phyloP scores from a whole-genome alignment of 352 stramenopile genomes.

The Aphanomyces euteiches region DNA sequence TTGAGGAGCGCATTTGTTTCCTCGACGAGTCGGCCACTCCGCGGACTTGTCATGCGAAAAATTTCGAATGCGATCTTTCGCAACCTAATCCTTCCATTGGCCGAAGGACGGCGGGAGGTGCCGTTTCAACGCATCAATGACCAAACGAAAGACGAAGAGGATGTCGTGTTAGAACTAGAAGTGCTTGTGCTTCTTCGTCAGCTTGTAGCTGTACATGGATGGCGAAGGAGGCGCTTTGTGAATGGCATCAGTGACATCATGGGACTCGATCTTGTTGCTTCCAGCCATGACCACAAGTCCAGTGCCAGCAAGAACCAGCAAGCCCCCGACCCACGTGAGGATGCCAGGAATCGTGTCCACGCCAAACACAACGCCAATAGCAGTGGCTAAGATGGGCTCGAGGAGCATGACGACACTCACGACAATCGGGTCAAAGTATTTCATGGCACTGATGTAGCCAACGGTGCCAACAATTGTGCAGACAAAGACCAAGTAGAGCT shows the following conservation, averaged over 20 bases:
- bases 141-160: no score
- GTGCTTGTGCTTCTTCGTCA: background rate
- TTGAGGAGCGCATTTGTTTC: constrained; percentile 77
- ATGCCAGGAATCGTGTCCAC: constrained; percentile 68
- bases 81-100: no score
- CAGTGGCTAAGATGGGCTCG: constrained; percentile 80
- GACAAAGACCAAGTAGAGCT: constrained; percentile 80
- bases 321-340: constrained; percentile 65
- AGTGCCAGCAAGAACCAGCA: constrained; percentile 76
- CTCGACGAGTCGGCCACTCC: constrained; percentile 25
- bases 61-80: no score
- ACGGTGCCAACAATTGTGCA: constrained; percentile 86
- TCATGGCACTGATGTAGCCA: constrained; percentile 89
- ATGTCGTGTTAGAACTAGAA: background rate
- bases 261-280: constrained; percentile 69
- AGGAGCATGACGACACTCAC: constrained; percentile 83
- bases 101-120: no score
- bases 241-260: constrained; percentile 75
- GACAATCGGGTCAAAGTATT: constrained; percentile 91
- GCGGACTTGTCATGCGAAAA: no score
- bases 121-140: no score
- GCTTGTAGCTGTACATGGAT: constrained; percentile 14
- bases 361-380: constrained; percentile 65
- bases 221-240: constrained; percentile 33
- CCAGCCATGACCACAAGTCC: constrained; percentile 71